Percentiles rank a stretch among this genome's conserved stretches.
Conservation (phyloP, 2,329 filamentous ascomycete species). For the Hymenoscyphus fraxineus region DNA sequence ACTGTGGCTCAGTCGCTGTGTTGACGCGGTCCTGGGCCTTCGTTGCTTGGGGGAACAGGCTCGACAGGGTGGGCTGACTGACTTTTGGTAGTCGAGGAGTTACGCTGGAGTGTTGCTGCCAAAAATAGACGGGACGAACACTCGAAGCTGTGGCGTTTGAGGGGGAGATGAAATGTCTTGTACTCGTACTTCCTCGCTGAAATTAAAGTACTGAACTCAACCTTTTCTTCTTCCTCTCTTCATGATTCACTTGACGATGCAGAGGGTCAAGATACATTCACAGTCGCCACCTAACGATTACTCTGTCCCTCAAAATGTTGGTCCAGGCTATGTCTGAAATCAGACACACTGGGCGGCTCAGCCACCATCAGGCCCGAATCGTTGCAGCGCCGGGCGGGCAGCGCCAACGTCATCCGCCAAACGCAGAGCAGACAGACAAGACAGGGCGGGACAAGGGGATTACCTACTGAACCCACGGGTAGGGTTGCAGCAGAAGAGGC, state of each 20-base stretch:
- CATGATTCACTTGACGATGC: background rate
- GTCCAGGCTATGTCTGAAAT: background rate
- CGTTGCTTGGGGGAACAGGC: background rate
- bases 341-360: background rate
- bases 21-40: background rate
- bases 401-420: too few species aligned
- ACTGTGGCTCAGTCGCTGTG: background rate
- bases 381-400: background rate
- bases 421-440: background rate
- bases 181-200: background rate
- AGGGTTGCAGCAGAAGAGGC: too few species aligned
- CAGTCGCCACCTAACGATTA: background rate
- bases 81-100: too few species aligned
- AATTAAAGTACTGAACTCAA: background rate
- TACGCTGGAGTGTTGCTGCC: too few species aligned
- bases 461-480: too few species aligned
- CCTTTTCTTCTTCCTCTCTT: background rate
- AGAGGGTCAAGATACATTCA: background rate
- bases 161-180: background rate
- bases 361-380: background rate
- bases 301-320: background rate
- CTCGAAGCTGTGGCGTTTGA: background rate
- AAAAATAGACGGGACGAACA: background rate
- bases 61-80: too few species aligned
- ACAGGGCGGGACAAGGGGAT: too few species aligned